Conservation (phyloP, 768 basidiomycete species). For the Mrakia blollopis region DNA sequence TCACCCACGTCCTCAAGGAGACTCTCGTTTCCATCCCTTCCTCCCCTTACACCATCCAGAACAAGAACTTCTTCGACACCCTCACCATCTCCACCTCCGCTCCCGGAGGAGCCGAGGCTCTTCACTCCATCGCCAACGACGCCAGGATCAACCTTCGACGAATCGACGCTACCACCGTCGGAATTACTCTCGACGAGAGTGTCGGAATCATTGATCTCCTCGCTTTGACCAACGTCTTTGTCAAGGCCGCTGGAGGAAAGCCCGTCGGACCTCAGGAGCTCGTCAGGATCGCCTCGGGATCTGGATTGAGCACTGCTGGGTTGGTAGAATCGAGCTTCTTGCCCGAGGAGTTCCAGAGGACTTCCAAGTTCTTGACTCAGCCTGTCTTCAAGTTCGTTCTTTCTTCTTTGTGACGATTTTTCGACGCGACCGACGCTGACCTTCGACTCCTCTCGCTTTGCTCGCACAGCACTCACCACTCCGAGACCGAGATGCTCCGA, state of each 20-base stretch:
- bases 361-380: conserved; percentile 69
- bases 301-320: conserved; percentile 9
- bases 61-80: conserved; percentile 84
- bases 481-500: conserved; percentile 97
- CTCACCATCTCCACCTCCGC: conserved; percentile 35
- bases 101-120: conserved; percentile 20
- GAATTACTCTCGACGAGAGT: conserved; percentile 89
- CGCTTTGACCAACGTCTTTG: conserved; percentile 74
- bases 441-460: conserved; percentile 61
- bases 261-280: conserved; percentile 24
- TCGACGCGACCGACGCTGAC: conserved; percentile 44
- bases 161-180: conserved; percentile 68
- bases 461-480: conserved; percentile 93
- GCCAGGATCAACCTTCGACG: conserved; percentile 33
- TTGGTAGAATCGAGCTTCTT: conserved; percentile 14
- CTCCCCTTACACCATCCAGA: conserved; percentile 63
- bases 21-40: conserved; percentile 55
- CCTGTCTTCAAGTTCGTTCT: conserved; percentile 68
- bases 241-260: conserved; percentile 49
- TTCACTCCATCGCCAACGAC: conserved; percentile 23
- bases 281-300: conserved; percentile 21
- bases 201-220: conserved; percentile 69
- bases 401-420: not conserved
- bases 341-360: conserved; percentile 32
- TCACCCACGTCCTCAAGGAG: conserved; percentile 69